Evolutionary conservation across 768 basidiomycete species (phyloP), one percentile per base, ranked within the genome.

Genomic region (Leccinum disarticulatum): DNA sequence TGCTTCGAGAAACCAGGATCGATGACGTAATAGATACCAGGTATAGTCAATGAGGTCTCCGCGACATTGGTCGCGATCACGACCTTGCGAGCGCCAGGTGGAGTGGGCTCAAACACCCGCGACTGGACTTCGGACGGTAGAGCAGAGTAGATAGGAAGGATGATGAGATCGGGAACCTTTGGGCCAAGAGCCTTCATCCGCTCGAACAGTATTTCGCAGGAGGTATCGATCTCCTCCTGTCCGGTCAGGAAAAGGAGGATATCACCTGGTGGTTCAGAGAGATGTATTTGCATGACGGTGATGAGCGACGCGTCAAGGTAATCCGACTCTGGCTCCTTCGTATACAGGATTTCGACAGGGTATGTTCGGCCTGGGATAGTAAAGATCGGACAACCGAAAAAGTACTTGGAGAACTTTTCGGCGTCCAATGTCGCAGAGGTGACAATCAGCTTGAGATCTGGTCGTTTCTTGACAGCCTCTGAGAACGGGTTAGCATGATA

Each of bases 1-100:
- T 99, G 97, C 74, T 99, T 99, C 36, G 94, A 89, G 77, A 99
- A 98, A 13, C 97, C 97, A 2, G 97, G 96, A 70, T 99, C 97
- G 62, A 99, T 88, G 66, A 99, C 96, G 67, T 98, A 99, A 80
- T 98, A 98, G 71, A 99, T 97, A 31, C 95, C 97, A 35, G 95
- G 94, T 68, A 98, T 99, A 8, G 97, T 98, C 71, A 99, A 80
- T 77, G 93, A 95, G 11, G 97, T 98, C 79, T 99, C 97, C 3
- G 97, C 97, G 56, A 98, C 95, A 74, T 98, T 99, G 27, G 97
- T 99, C n/a, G 97, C 96, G 66, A 99, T 93, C 69, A 98, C 95
- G 62, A 96, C 94, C 78, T 99, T 99, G 61, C 97, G 91, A n/a
- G 96, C 88, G 52, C 97, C 97, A 17, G 95, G 95, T 6, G 97